phyloP scores from a whole-genome alignment of 768 basidiomycete species.

The Porpolomopsis calyptriformis region DNA sequence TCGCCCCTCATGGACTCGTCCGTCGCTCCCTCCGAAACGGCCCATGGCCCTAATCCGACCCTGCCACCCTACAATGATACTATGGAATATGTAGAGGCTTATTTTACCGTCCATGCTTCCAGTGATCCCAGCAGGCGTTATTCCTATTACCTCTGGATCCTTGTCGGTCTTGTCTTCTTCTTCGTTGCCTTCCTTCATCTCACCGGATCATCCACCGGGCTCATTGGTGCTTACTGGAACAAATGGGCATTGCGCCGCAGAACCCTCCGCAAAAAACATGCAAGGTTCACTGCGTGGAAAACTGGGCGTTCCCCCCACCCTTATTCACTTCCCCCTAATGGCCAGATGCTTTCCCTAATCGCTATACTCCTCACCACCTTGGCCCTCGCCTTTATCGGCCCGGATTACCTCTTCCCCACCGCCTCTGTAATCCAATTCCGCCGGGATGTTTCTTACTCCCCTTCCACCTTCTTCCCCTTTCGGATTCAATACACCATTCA shows the following conservation, averaged over 20 bases:
- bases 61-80: constrained; percentile 35
- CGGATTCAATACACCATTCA: constrained; percentile 49
- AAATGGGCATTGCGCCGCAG: constrained; percentile 49
- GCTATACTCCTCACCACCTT: constrained; percentile 34
- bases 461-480: constrained; percentile 25
- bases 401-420: constrained; percentile 55
- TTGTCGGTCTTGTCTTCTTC: constrained; percentile 32
- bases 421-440: constrained; percentile 16
- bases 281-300: constrained; percentile 14
- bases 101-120: constrained; percentile 46
- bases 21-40: constrained; percentile 5
- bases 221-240: constrained; percentile 40
- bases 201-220: constrained; percentile 30
- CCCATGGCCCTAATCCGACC: constrained; percentile 26
- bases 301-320: constrained; percentile 32
- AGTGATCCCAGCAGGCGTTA: constrained; percentile 43
- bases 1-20: background rate
- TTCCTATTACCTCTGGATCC: constrained; percentile 51
- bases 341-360: constrained; percentile 42
- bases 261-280: constrained; percentile 44
- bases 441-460: constrained; percentile 13
- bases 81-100: constrained; percentile 44
- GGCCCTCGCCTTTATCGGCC: constrained; percentile 47
- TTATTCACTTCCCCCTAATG: constrained; percentile 47
- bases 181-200: constrained; percentile 32